These are phyloP conservation scores for Vigna radiata DNA, from an alignment of 306 rosid genomes.

Conservation along the genomic window DNA sequence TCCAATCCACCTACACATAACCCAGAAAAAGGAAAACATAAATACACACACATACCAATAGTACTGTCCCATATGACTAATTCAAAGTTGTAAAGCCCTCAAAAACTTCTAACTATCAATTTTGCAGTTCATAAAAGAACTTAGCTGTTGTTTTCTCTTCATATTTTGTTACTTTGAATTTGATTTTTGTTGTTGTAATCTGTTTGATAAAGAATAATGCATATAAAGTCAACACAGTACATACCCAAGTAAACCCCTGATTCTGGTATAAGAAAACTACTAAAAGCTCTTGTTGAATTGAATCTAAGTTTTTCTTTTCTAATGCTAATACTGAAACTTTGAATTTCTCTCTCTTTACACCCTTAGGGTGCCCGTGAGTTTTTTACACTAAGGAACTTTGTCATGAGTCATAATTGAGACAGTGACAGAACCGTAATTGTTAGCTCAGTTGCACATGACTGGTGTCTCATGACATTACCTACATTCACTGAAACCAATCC, in stretches of 20 bases:
- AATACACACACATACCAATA: background rate
- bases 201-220: too few relatives aligned
- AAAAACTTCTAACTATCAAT: background rate
- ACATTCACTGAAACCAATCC: background rate
- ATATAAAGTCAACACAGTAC: too few relatives aligned
- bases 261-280: background rate
- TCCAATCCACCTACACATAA: conserved; percentile 92
- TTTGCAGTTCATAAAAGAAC: too few relatives aligned
- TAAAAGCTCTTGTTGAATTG: background rate
- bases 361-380: conserved; percentile 56
- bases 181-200: too few relatives aligned
- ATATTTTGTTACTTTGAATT: too few relatives aligned
- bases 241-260: too few relatives aligned
- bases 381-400: conserved; percentile 16
- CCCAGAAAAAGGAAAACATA: background rate
- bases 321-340: background rate
- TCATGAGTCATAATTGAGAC: conserved; percentile 34
- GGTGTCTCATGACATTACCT: background rate
- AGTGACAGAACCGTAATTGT: conserved; percentile 41
- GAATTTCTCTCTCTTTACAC: background rate
- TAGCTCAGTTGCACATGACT: conserved; percentile 29
- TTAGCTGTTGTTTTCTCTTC: too few relatives aligned
- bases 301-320: background rate
- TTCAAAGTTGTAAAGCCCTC: background rate
- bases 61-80: background rate